These are phyloP conservation scores for Curvularia eragrostidis DNA, from an alignment of 2,329 filamentous ascomycete genomes.

Conservation along the genomic window DNA sequence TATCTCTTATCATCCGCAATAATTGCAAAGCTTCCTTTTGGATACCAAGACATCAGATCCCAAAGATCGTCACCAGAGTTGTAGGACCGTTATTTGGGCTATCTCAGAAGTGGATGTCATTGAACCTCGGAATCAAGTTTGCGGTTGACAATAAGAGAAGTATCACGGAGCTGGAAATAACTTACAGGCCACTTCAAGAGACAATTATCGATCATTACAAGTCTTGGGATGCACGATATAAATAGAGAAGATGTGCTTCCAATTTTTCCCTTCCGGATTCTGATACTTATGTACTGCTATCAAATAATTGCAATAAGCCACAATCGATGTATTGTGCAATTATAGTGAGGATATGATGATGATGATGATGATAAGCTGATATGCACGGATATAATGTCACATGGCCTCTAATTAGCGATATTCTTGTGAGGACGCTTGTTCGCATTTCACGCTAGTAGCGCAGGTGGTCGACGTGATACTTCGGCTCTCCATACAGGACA, in stretches of 20 bases:
- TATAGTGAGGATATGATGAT: too few relatives aligned
- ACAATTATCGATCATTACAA: neutral
- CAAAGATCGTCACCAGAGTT: neutral
- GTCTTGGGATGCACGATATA: neutral
- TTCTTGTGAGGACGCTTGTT: too few relatives aligned
- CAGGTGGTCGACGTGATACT: too few relatives aligned
- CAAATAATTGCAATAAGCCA: too few relatives aligned
- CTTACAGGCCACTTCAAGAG: neutral
- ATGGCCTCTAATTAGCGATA: too few relatives aligned
- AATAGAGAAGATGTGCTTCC: neutral
- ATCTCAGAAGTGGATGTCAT: neutral
- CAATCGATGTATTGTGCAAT: too few relatives aligned
- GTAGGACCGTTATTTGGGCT: neutral
- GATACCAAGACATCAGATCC: neutral
- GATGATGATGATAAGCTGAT: too few relatives aligned
- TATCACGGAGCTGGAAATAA: neutral
- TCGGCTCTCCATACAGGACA: too few relatives aligned
- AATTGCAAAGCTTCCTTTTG: neutral
- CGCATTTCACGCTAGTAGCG: too few relatives aligned
- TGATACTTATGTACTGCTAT: too few relatives aligned
- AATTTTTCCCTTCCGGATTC: too few relatives aligned
- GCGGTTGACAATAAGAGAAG: neutral
- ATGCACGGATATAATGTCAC: too few relatives aligned
- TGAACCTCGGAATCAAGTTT: neutral
- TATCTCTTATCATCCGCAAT: neutral